These are phyloP conservation scores for Lecanicillium sp. DNA, from an alignment of 2,329 filamentous ascomycete genomes.

Conservation along the genomic window DNA sequence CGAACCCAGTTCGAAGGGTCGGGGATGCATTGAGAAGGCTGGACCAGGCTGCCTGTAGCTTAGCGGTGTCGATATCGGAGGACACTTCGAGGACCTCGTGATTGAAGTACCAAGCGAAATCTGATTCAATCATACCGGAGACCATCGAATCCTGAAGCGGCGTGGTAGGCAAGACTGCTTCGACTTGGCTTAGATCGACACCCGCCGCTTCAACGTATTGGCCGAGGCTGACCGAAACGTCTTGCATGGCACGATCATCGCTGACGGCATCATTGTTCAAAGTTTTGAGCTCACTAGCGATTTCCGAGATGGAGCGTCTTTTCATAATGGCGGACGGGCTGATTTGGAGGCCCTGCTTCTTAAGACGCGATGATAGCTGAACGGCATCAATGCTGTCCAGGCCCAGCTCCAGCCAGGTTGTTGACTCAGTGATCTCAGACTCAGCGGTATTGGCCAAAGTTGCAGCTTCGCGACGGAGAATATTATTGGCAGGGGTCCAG, in stretches of 20 bases:
- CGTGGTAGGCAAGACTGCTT: conserved; percentile 65
- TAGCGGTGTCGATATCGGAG: conserved; percentile 45
- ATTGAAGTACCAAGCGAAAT: conserved; percentile 76
- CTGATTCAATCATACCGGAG: conserved; percentile 70
- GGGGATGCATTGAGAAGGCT: conserved; percentile 54
- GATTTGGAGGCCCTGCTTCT: conserved; percentile 51
- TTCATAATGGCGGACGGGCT: conserved; percentile 74
- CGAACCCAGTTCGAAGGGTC: conserved; percentile 71
- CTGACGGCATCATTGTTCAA: neutral
- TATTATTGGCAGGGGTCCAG: conserved; percentile 51
- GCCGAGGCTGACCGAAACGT: neutral
- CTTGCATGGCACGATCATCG: neutral
- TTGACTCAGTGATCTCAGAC: conserved; percentile 47
- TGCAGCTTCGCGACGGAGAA: conserved; percentile 58
- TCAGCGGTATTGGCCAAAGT: conserved; percentile 49
- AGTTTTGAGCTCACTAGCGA: conserved; percentile 31
- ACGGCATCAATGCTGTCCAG: conserved; percentile 91
- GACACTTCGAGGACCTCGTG: conserved; percentile 66
- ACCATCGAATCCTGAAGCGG: conserved; percentile 84
- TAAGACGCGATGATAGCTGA: conserved; percentile 70
- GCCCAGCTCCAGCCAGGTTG: conserved; percentile 73
- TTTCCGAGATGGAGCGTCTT: conserved; percentile 58
- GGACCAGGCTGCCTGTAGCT: conserved; percentile 56
- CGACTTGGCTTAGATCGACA: conserved; percentile 30
- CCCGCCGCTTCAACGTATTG: neutral